Percentiles rank a stretch among this genome's conserved stretches.
phyloP scores from a whole-genome alignment of 176 grass and related monocot species.

The Avena insularis region DNA sequence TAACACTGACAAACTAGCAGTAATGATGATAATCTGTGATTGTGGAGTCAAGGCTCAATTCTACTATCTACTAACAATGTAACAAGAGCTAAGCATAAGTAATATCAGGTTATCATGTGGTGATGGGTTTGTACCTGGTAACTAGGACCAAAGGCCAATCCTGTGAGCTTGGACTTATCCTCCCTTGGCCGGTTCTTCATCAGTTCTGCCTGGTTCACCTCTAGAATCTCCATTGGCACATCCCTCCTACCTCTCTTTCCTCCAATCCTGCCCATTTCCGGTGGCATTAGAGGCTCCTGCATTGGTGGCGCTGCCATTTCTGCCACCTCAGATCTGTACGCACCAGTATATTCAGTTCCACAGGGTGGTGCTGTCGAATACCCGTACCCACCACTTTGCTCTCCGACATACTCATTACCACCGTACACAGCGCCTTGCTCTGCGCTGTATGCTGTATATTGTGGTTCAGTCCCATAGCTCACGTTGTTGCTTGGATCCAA shows the following conservation, averaged over 20 bases:
- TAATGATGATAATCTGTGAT: not conserved
- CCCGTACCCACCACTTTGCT: slow-evolving; percentile 24
- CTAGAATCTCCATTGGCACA: slow-evolving; percentile 69
- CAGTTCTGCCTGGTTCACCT: slow-evolving; percentile 89
- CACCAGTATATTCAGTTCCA: slow-evolving; percentile 48
- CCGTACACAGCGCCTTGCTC: slow-evolving; percentile 48
- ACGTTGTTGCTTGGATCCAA: slow-evolving; percentile 52
- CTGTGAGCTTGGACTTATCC: slow-evolving; percentile 84
- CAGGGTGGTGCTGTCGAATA: not conserved
- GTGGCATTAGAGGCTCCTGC: slow-evolving; percentile 39
- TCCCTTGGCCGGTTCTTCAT: slow-evolving; percentile 93
- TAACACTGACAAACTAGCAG: not conserved
- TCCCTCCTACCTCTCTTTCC: slow-evolving; percentile 91
- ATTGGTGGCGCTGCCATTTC: slow-evolving; percentile 27
- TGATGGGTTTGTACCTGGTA: slow-evolving; percentile 67
- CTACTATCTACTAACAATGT: not conserved
- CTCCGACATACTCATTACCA: slow-evolving; percentile 25
- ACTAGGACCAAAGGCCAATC: slow-evolving; percentile 88
- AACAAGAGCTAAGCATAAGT: not conserved
- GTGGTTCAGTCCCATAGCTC: slow-evolving; percentile 41
- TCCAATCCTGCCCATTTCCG: slow-evolving; percentile 58
- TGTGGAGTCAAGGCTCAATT: not conserved
- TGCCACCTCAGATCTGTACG: slow-evolving; percentile 22
- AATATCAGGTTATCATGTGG: slow-evolving; percentile 9
- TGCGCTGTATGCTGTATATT: slow-evolving; percentile 45